phyloP scores from a whole-genome alignment of 345 rosid genomes.

The Arabidopsis arenosa region DNA sequence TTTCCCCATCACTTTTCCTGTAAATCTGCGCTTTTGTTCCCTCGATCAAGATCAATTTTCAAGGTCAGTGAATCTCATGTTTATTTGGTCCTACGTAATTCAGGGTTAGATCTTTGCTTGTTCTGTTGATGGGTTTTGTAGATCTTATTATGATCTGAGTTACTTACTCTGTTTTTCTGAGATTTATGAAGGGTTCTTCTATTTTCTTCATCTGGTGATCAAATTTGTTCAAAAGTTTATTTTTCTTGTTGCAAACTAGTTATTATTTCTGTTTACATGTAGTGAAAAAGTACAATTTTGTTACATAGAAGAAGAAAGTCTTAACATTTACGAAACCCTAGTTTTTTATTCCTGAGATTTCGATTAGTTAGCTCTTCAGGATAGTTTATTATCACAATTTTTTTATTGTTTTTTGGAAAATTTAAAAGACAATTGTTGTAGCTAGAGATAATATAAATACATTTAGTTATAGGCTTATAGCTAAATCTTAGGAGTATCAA shows the following conservation, averaged over 20 bases:
- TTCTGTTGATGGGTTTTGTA: neutral
- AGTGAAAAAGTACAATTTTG: neutral
- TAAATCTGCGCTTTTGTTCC: neutral
- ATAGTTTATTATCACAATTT: neutral
- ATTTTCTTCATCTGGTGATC: neutral
- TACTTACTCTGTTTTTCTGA: conserved; percentile 18
- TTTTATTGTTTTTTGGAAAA: too few species aligned
- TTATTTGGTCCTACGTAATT: neutral
- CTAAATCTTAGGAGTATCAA: neutral
- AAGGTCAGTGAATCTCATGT: conserved; percentile 28
- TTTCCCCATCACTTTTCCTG: neutral
- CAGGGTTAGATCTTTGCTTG: neutral
- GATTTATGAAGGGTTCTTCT: neutral
- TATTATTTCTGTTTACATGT: neutral
- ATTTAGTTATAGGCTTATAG: too few species aligned
- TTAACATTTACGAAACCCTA: neutral
- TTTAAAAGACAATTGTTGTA: neutral
- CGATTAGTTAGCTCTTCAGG: neutral
- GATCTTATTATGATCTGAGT: conserved; percentile 14
- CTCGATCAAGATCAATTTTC: neutral
- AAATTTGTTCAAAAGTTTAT: conserved; percentile 3
- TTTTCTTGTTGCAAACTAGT: neutral
- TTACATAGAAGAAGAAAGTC: neutral
- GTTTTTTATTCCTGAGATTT: neutral
- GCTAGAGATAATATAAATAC: neutral